Base-by-base conservation (phyloP, 352 stramenopile species). In the Globisporangium cylindrosporum region DNA sequence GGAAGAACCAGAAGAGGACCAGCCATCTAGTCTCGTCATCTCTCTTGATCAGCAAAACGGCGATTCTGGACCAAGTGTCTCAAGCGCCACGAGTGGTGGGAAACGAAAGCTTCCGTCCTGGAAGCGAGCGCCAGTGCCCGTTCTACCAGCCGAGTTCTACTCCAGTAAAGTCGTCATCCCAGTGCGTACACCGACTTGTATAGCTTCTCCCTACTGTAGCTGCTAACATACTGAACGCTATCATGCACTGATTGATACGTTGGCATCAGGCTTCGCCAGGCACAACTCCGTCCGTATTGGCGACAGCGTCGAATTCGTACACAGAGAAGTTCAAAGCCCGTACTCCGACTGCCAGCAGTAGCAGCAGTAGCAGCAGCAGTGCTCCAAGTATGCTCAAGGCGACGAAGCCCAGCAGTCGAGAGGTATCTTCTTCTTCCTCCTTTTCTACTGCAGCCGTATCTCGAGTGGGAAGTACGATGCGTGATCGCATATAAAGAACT, bases 71-170 rank as follows among this genome's bases (percentile, higher is more conserved):
- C 15, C n/a, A 29, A 25, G n/a, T 22, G 27, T 51, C 60, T 61
- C 10, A 27, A 62, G 14, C 29, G 41, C 14, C 57, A 41, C 25
- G 32, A 67, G 68, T 62, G 27, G 61, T 57, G 59, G 58, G 27
- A 60, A 59, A 48, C 67, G 69, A 27, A 89, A 80, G 38, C 46
- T 80, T 0, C 77, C 81, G 25, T 60, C 71, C 4, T 91, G 86
- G 83, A 90, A 89, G 60, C 79, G 73, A 41, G 72, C 81, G 10
- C 81, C 77, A 1, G 81, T 93, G 34, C 86, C 86, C 8, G 70
- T 92, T 25, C 69, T 85, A 10, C 80, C 83, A 20, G 53, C 66
- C 1, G 74, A 90, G 41, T 76, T 70, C 53, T 89, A 88, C 64
- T 70, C 79, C 15, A 73, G 79, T 38, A 85, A 92, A 68, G 81